Base-by-base conservation (phyloP, 2,329 filamentous ascomycete species). In the Thermomyces lanuginosus region DNA sequence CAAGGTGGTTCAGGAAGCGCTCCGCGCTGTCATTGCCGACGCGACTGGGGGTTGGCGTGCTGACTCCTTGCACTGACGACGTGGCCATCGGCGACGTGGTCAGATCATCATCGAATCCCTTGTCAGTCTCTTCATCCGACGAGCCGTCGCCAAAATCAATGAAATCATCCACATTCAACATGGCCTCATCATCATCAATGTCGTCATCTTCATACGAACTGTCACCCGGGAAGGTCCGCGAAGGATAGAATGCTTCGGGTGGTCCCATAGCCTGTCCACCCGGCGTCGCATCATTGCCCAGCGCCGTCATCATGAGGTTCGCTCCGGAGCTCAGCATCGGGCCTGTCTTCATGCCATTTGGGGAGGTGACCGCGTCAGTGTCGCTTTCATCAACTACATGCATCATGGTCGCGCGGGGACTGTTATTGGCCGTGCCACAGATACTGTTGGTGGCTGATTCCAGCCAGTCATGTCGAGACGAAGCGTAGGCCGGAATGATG, bases 251-350 rank as follows among this genome's bases (percentile, higher is more conserved):
- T 5, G 77, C 76, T 50, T 83, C 77, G 0, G 72, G 64, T 2
- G 77, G 75, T 1, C 76, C 77, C 42, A 80, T 63, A n/a, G 71
- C 63, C 43, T 78, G 72, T 4, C 68, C 69, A 36, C 54, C 56
- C 19, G 62, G 54, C 13, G 56, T 49, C 29, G 55, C 49, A 22
- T 61, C 56, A 28, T 58, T 61, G 12, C 56, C 55, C 55, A 82
- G 72, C 39, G 73, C 75, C 25, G 74, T 75, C 56, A 84, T 72
- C 77, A 84, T 83, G 37, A 84, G 64, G 32, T 81, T 77, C 30
- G 73, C 72, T 10, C 72, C 69, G 32, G 76, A 73, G 45, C 63
- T 70, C 34, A 76, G 55, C 42, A 78, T 69, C 9, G 74, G 70
- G 27, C 53, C 55, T 25, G 54, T 37, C 25, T 51, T 47, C 6